Percentiles rank a stretch among this genome's conserved stretches.
phyloP scores from a whole-genome alignment of 2,329 filamentous ascomycete species.

The Lasiodiplodia hormozganensis region DNA sequence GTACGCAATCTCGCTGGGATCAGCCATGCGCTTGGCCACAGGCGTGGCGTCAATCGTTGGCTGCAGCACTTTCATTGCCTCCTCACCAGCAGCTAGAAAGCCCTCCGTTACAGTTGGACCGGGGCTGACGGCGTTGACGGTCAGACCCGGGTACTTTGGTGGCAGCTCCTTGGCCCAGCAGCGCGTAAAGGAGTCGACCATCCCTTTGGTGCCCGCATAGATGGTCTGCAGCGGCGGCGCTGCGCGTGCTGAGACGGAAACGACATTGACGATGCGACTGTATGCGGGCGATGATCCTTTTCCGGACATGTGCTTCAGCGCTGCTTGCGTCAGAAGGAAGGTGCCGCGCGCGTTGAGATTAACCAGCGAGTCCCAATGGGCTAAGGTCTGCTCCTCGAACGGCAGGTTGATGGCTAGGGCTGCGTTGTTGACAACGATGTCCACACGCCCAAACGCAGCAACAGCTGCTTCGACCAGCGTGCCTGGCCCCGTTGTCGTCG shows the following conservation, averaged over 20 bases:
- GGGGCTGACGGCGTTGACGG: constrained; percentile 55
- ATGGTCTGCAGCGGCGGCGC: constrained; percentile 52
- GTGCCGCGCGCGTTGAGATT: constrained; percentile 53
- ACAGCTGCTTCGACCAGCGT: constrained; percentile 48
- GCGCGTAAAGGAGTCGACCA: constrained; percentile 56
- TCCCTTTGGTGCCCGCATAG: constrained; percentile 59
- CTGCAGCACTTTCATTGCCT: constrained; percentile 57
- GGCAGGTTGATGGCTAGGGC: constrained; percentile 48
- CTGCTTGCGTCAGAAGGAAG: constrained; percentile 51
- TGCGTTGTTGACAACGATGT: constrained; percentile 60
- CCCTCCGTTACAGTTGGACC: constrained; percentile 51
- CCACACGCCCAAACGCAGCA: constrained; percentile 49
- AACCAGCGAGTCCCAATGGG: constrained; percentile 50
- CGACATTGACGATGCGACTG: constrained; percentile 54
- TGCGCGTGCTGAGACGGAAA: constrained; percentile 45
- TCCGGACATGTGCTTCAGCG: constrained; percentile 48
- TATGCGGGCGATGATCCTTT: constrained; percentile 11
- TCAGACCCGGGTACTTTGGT: constrained; percentile 52
- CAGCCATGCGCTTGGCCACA: constrained; percentile 51
- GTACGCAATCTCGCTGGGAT: constrained; percentile 56
- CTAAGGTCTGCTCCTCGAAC: constrained; percentile 48
- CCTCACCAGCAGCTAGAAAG: constrained; percentile 41
- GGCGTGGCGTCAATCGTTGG: constrained; percentile 56
- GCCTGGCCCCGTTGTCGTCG: constrained; percentile 41
- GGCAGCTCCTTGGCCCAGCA: constrained; percentile 56